Conservation (phyloP, 1,139 yeast species). For the Blastobotrys apis region DNA sequence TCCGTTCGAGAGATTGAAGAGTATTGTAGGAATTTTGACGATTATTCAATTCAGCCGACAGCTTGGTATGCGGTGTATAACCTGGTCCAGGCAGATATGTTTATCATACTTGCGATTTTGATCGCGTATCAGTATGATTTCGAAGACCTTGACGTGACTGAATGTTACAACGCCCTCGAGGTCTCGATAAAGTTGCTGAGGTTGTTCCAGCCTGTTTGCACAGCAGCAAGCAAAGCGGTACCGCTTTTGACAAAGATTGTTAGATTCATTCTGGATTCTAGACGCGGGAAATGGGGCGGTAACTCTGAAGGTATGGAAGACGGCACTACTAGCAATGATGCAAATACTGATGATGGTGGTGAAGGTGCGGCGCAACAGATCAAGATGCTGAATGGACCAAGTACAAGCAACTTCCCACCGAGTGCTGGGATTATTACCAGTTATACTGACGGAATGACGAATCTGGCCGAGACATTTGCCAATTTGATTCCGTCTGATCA, state of each 20-base stretch:
- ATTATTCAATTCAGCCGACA: conserved; percentile 14
- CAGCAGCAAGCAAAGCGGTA: conserved; percentile 11
- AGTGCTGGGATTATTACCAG: neutral
- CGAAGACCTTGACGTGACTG: neutral
- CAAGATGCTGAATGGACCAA: neutral
- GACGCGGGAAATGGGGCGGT: too few species aligned
- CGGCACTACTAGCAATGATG: too few species aligned
- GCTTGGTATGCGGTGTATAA: conserved; percentile 19
- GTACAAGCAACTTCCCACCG: neutral
- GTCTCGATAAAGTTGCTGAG: conserved; percentile 1
- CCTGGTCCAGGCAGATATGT: conserved; percentile 15
- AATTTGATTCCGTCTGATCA: too few species aligned
- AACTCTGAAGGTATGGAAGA: too few species aligned
- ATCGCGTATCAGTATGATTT: conserved; percentile 6
- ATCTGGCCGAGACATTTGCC: neutral
- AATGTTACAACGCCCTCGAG: conserved; percentile 5
- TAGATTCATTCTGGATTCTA: too few species aligned
- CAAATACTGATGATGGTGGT: too few species aligned
- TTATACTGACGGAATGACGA: neutral
- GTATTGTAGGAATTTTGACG: conserved; percentile 9
- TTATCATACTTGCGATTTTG: conserved; percentile 13
- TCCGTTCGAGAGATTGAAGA: conserved; percentile 12
- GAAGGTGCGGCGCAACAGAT: neutral
- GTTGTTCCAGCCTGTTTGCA: conserved; percentile 4
- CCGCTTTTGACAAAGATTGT: too few species aligned